A percentile compares a stretch with the other conserved stretches of the same genome.
Evolutionary conservation across 345 rosid genomes (phyloP).

Genomic region (Eucalyptus erythrocorys): DNA sequence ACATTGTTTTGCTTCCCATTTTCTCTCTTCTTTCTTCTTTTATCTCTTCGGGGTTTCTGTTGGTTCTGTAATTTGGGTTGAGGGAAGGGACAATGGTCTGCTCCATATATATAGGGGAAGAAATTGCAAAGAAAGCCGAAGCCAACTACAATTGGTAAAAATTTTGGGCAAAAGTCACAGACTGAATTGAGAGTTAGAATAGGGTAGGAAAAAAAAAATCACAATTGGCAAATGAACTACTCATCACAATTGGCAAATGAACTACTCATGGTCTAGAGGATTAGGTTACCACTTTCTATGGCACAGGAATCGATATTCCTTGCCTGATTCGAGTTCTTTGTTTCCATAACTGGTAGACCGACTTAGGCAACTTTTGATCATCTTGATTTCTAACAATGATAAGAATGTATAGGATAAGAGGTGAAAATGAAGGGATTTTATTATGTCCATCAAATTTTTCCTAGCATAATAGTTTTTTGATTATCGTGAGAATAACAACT

Average conservation of each 20-base stretch:
- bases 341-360: neutral
- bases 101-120: neutral
- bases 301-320: neutral
- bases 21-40: neutral
- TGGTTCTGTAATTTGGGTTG: neutral
- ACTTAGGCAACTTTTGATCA: neutral
- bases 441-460: too few relatives aligned
- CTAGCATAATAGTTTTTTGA: too few relatives aligned
- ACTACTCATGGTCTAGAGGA: neutral
- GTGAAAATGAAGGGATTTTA: neutral
- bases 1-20: neutral
- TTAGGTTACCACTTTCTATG: neutral
- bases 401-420: neutral
- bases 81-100: neutral
- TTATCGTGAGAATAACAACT: too few relatives aligned
- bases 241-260: neutral
- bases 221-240: too few relatives aligned
- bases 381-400: neutral
- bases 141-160: neutral
- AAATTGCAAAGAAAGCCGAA: neutral
- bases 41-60: neutral
- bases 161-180: too few relatives aligned
- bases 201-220: too few relatives aligned
- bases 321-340: neutral
- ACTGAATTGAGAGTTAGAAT: too few relatives aligned